Evolutionary conservation across 2,329 filamentous ascomycete genomes (phyloP).

Genomic region (Phyllachora maydis): DNA sequence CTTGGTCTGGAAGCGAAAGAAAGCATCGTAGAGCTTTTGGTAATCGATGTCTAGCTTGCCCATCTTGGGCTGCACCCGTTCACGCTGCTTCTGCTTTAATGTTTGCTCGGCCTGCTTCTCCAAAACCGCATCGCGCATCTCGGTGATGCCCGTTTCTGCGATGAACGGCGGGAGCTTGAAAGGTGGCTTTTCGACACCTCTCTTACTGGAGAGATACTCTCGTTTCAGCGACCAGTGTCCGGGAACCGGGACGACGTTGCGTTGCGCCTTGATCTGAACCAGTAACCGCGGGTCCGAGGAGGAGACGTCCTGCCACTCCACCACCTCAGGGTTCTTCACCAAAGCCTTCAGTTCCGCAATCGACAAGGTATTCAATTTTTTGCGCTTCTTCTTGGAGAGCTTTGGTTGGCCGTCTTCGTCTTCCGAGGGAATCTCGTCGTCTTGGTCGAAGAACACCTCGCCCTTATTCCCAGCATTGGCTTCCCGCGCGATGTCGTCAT

Average conservation of each 20-base stretch:
- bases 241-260: conserved; percentile 90
- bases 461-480: conserved; percentile 56
- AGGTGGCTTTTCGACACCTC: conserved; percentile 86
- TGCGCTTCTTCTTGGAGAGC: conserved; percentile 86
- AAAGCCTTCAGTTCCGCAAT: conserved; percentile 90
- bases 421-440: conserved; percentile 69
- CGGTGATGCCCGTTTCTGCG: conserved; percentile 86
- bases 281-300: conserved; percentile 75
- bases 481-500: conserved; percentile 43
- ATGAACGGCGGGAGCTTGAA: conserved; percentile 94
- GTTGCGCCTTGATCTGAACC: conserved; percentile 84
- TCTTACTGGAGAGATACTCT: conserved; percentile 91
- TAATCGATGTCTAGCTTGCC: conserved; percentile 97
- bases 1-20: conserved; percentile 96
- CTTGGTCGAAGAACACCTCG: conserved; percentile 64
- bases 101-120: conserved; percentile 89
- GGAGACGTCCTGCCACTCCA: conserved; percentile 93
- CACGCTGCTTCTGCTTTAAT: conserved; percentile 87
- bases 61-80: conserved; percentile 87
- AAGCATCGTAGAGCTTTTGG: conserved; percentile 92
- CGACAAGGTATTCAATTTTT: conserved; percentile 77
- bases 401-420: conserved; percentile 49
- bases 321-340: conserved; percentile 77
- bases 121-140: conserved; percentile 91
- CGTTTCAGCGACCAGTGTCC: conserved; percentile 89